These are phyloP conservation scores for Zangia roseola DNA, from an alignment of 768 basidiomycete species.

Conservation along the genomic window DNA sequence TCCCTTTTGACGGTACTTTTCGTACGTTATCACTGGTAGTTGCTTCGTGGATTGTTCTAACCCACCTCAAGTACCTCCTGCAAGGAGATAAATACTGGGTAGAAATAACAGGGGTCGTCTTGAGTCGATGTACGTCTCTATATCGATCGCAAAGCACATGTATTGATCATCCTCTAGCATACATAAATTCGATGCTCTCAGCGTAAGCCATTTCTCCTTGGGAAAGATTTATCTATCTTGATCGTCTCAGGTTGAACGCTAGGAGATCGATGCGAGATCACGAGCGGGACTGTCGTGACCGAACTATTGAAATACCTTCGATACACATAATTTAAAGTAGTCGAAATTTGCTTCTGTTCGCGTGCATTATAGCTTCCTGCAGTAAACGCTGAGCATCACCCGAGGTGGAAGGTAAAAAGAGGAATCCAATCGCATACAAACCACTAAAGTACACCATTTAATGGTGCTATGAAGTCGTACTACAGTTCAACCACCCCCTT, in stretches of 20 bases:
- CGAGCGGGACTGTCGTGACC: slow-evolving; percentile 2
- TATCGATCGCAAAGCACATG: neutral
- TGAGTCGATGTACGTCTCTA: slow-evolving; percentile 1
- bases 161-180: neutral
- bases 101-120: neutral
- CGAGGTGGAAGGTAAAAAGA: neutral
- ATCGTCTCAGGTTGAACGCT: slow-evolving; percentile 8
- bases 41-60: neutral
- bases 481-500: slow-evolving; percentile 7
- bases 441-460: slow-evolving; percentile 3
- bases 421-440: slow-evolving; percentile 3
- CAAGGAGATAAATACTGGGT: slow-evolving; percentile 3
- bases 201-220: neutral
- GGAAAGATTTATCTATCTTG: neutral
- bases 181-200: slow-evolving; percentile 11
- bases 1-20: slow-evolving; percentile 5
- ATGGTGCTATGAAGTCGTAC: neutral
- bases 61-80: neutral
- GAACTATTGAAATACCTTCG: slow-evolving; percentile 8
- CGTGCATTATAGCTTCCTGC: too few relatives aligned
- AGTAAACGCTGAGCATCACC: neutral
- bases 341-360: too few relatives aligned
- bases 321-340: neutral
- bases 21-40: neutral
- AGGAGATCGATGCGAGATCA: slow-evolving; percentile 13